Evolutionary conservation across 169 alveolate species (phyloP).

Genomic region (Eimeria necatrix): DNA sequence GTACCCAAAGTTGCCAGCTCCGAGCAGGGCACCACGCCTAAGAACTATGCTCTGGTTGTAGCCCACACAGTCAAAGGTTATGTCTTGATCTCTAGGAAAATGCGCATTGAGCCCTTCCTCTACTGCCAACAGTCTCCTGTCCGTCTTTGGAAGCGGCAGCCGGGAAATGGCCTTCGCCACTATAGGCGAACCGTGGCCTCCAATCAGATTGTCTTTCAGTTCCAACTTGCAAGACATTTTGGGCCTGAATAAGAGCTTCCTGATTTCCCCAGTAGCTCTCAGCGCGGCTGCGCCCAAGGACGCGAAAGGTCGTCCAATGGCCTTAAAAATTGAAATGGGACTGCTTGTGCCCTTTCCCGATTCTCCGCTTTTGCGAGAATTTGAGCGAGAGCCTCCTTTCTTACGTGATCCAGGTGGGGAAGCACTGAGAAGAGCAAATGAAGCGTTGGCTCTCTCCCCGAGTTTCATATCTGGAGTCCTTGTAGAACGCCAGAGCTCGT

Average conservation of each 20-base stretch:
- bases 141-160: background rate
- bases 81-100: background rate
- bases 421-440: background rate
- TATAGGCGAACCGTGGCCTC: conserved; percentile 13
- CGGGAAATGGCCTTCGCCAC: conserved; percentile 38
- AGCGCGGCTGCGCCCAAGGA: background rate
- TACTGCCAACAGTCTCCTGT: background rate
- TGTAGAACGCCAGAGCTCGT: too few species aligned
- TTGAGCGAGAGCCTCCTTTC: background rate
- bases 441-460: background rate
- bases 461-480: too few species aligned
- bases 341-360: background rate
- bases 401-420: conserved; percentile 1
- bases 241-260: background rate
- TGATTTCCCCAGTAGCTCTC: conserved; percentile 3
- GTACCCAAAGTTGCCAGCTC: conserved; percentile 1
- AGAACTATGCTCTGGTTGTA: background rate
- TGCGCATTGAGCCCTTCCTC: background rate
- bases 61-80: conserved; percentile 3
- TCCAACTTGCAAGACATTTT: background rate
- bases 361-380: background rate
- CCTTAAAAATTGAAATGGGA: background rate
- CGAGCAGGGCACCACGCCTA: background rate
- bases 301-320: conserved; percentile 9
- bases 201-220: background rate